Evolutionary conservation across 495 filamentous ascomycete species (phyloP).

Genomic region (Penicillium atrosanguineum): DNA sequence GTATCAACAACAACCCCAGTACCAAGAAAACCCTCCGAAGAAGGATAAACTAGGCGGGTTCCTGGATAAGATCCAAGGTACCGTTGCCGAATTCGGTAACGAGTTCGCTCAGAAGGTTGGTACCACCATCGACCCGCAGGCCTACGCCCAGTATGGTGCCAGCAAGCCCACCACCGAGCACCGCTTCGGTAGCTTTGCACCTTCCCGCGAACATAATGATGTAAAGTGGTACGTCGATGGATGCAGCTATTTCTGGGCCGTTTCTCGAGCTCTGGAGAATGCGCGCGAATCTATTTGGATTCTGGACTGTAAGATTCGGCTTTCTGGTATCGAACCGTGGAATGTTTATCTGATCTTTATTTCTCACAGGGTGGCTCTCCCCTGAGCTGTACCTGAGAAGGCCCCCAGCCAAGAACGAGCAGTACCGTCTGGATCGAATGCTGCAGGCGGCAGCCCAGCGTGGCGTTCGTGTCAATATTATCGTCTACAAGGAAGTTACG

Average conservation of each 20-base stretch:
- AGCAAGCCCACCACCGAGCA: conserved; percentile 51
- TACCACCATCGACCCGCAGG: conserved; percentile 49
- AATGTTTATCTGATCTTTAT: not conserved
- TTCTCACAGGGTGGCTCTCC: conserved; percentile 70
- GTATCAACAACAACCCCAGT: conserved; percentile 15
- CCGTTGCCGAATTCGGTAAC: conserved; percentile 49
- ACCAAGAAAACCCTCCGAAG: conserved; percentile 35
- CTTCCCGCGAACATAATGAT: conserved; percentile 59
- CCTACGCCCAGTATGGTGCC: conserved; percentile 46
- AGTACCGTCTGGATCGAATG: conserved; percentile 88
- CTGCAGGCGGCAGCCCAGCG: conserved; percentile 82
- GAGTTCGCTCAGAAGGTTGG: conserved; percentile 50
- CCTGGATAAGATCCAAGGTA: conserved; percentile 55
- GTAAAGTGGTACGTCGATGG: conserved; percentile 95
- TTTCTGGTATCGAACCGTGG: not conserved
- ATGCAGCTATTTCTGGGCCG: conserved; percentile 88
- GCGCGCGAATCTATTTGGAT: conserved; percentile 88
- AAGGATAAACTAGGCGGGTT: conserved; percentile 49
- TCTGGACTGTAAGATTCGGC: conserved; percentile 52
- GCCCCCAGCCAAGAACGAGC: conserved; percentile 76
- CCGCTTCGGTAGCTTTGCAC: conserved; percentile 81
- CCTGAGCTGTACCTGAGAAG: conserved; percentile 88
- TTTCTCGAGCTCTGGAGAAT: conserved; percentile 78
- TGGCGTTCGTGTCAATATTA: conserved; percentile 83
- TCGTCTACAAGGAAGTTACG: conserved; percentile 92